Base-by-base conservation (phyloP, 2,329 filamentous ascomycete genomes). In the Exophiala dermatitidis region DNA sequence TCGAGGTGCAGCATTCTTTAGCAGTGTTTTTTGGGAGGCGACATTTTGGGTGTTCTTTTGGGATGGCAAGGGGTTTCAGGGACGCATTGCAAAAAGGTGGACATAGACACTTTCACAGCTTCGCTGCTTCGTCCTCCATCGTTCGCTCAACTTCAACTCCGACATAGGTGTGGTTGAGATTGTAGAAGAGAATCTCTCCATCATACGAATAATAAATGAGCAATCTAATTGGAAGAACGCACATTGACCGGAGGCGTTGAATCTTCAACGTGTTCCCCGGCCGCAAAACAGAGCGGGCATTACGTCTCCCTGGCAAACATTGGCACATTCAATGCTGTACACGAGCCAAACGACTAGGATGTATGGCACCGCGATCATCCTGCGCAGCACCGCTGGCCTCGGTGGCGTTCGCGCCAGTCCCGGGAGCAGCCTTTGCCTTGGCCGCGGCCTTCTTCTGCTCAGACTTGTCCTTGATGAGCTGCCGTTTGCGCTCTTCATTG, bases 401-500 rank as follows among this genome's bases (percentile, higher is more conserved):
- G 38, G 43, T 49, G 7, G 59, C 52, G 38, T 61, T 61, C 34
- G 57, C 57, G 47, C 54, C 50, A 5, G 47, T 62, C 59, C 59
- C 64, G 45, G 53, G 59, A 53, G 59, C 64, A 12, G 59, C 56
- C 43, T 51, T 52, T 40, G 65, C 65, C 61, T 74, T 71, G 46
- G 71, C 69, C 53, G 59, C 65, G 42, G 55, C 57, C 51, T 65
- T 64, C 55, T 69, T 64, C 46, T 60, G 62, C 48, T 63, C 64
- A 30, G 60, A 50, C 48, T 51, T 53, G 42, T 67, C 66, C 60
- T 73, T 72, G 48, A 72, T 68, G 56, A 72, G 68, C 67, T 59
- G 73, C 42, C 79, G 72, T 53, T 77, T 74, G 52, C 83, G 75
- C 71, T 86, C 76, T 60, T 83, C 88, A 62, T 88, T 81, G 46